Evolutionary conservation across 2,329 filamentous ascomycete genomes (phyloP).

Genomic region (Colletotrichum filicis): DNA sequence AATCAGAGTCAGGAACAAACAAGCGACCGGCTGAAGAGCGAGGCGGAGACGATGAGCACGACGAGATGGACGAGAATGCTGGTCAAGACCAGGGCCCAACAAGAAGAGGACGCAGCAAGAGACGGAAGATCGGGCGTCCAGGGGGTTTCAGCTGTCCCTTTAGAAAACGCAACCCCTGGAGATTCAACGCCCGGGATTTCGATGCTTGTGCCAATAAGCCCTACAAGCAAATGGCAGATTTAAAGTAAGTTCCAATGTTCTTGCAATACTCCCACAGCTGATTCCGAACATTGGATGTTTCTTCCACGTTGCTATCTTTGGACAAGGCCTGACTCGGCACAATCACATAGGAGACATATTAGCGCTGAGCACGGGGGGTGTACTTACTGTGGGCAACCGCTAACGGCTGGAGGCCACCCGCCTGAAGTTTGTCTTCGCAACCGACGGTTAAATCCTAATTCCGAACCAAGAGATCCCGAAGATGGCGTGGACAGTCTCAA

Average conservation of each 20-base stretch:
- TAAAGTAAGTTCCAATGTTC: neutral
- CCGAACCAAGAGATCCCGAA: neutral
- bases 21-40: neutral
- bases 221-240: neutral
- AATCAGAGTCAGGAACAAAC: neutral
- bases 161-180: slow-evolving; percentile 2
- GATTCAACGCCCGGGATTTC: neutral
- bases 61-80: neutral
- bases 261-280: too few relatives aligned
- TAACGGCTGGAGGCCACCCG: neutral
- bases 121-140: neutral
- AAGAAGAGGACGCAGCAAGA: neutral
- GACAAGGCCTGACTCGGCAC: neutral
- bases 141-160: neutral
- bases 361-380: neutral
- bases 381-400: neutral
- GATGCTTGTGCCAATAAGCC: neutral
- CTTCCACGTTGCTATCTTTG: neutral
- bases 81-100: neutral
- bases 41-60: neutral
- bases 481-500: neutral
- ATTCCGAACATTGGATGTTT: too few relatives aligned
- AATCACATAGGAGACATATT: neutral
- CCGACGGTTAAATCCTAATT: neutral
- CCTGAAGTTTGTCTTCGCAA: neutral